Base-by-base conservation (phyloP, 2,329 filamentous ascomycete species). In the Geosmithia flava region DNA sequence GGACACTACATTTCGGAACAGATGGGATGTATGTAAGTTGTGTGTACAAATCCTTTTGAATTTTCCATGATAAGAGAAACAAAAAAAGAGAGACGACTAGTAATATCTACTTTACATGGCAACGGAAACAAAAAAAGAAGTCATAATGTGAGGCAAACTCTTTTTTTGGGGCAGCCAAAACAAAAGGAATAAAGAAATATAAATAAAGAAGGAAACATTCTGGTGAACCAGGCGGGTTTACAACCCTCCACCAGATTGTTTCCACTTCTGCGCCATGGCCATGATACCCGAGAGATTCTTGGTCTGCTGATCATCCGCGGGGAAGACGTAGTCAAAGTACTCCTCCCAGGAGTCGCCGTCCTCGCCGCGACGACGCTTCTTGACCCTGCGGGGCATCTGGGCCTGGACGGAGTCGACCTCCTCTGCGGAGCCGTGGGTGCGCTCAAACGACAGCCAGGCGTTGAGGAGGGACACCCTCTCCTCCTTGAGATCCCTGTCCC, bases 281-380 rank as follows among this genome's bases (percentile, higher is more conserved):
- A 96, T 70, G 63, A 97, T 72, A 62, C 85, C 87, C 47, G 86
- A 86, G 64, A 96, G 70, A 58, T 87, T 90, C 55, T 85, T 85
- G 49, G 85, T 84, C 61, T 87, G 84, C 68, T 87, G 80, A 64
- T 96, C 90, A 69, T 97, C 93, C 4, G 87, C 89, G 1, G 93
- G 93, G 79, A 98, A 98, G 33, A 98, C 80, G 58, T 95, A 97
- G 64, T 97, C 93, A 68, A 93, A 80, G 65, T 95, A 97, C 69
- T 98, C 93, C 74, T 98, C 62, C 70, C 88, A 96, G 39, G 80
- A 83, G 63, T 93, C 90, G 66, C 96, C 91, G 62, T 95, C 90
- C 63, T 95, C 67, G 7, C 10, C 46, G 76, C 82, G 88, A 65
- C 93, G 83, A 59, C 88, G 77, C 75, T 93, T 91, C 81, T 95